Base-by-base conservation (phyloP, 768 basidiomycete species). In the Suillus subaureus region DNA sequence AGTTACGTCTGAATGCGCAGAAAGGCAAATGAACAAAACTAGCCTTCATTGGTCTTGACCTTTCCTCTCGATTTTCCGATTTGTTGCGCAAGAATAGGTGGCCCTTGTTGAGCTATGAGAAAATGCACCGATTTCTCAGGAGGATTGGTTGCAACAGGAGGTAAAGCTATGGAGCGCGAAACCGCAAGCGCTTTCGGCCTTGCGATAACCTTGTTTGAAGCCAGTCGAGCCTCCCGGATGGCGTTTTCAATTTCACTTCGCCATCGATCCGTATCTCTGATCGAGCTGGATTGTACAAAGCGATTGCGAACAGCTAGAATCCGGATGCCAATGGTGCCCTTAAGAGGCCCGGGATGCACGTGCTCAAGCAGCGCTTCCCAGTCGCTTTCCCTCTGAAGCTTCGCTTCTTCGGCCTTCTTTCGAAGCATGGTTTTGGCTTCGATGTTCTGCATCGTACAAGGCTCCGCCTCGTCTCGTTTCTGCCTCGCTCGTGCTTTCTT, bases 361-460 rank as follows among this genome's bases (percentile, higher is more conserved):
- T 77, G 79, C 42, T 70, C 66, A 8, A 95, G 74, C 61, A 94
- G 76, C 4, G 72, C 76, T 2, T 84, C 82, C 92, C 92, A 95
- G 64, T 87, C 88, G 40, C 77, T 78, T 73, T 91, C 89, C 66
- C 89, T 83, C 63, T 85, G 82, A 12, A 73, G 71, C 51, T 82
- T 83, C 0, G 87, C 86, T 64, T 89, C 88, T 28, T 87, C 85
- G 4, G 87, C 89, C 75, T 89, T 93, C 72, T 81, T 83, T 3
- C 81, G 87, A 4, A 92, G 76, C 5, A 82, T 78, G 3, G 82
- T 81, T 68, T 86, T 85, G 23, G 81, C 81, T 64, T 85, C 83
- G 7, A 78, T 77, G 16, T 77, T 74, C 43, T 79, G 76, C 68
- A 75, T 78, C 18, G 75, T 77, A 47, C 75, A 66, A 68, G 70